Evolutionary conservation across 768 basidiomycete species (phyloP), one percentile per base, ranked within the genome.

Genomic region (Termitomyces titanicus): DNA sequence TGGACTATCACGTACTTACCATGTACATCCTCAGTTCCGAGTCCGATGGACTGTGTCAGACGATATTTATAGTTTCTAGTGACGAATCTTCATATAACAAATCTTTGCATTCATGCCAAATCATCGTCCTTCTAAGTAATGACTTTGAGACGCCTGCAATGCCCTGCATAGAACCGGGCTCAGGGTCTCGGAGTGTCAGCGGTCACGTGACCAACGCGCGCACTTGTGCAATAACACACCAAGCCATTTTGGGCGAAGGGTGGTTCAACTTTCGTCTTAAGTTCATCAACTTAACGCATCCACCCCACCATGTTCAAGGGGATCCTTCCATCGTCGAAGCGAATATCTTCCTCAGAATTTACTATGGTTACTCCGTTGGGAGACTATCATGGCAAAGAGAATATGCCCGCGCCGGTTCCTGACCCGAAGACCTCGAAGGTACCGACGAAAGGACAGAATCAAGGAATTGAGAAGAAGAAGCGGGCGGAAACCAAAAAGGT

Each of bases 301-400:
- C 34, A 20, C 37, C n/a, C 37, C 24, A 69, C 67, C 64, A 92
- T 92, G 90, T 92, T 92, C 77, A 91, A 89, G 72, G 80, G 82
- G 63, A 89, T 92, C 52, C 74, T 92, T 34, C 85, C 87, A 1
- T 79, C 84, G 10, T 79, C 84, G 10, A 84, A 86, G 70, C 79
- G 89, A 64, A 66, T 84, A 49, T 74, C 84, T 24, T 82, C 84
- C 24, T 70, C 81, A 3, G 89, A 91, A 34, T 91, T 91, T 57
- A 86, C 85, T 3, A 88, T 91, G 75, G 67, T 91, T 46, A 89
- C 85, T 0, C 66, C 74, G 4, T 70, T 84, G 13, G 72, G 67
- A 18, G 83, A 85, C 53, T 67, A 70, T 55, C 78, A 75, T 51
- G 83, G 80, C 61, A 90, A 90, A 68, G 89, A 90, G 71, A 91